phyloP scores from a whole-genome alignment of 2,329 filamentous ascomycete genomes.

The Endocalyx cinctus region DNA sequence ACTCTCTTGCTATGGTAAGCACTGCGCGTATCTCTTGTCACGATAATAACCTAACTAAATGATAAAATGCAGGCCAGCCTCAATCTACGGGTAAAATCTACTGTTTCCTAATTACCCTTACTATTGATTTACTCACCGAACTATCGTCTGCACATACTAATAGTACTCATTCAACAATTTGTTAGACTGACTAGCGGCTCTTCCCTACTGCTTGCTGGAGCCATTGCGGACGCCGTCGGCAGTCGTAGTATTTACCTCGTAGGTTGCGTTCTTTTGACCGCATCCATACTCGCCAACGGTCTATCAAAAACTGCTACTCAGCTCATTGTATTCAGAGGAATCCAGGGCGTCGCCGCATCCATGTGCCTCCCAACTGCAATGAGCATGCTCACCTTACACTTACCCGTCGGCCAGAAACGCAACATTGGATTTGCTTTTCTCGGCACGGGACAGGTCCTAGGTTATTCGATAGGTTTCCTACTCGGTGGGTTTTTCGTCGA shows the following conservation, averaged over 20 bases:
- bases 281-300: constrained; percentile 10
- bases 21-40: too few relatives aligned
- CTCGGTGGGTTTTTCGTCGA: constrained; percentile 35
- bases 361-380: constrained; percentile 17
- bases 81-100: too few relatives aligned
- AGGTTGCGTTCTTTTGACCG: constrained; percentile 9
- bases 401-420: constrained; percentile 11
- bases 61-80: too few relatives aligned
- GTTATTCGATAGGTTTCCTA: constrained; percentile 35
- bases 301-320: constrained; percentile 9
- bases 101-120: too few relatives aligned
- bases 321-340: constrained; percentile 13
- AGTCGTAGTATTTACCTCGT: constrained; percentile 6
- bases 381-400: constrained; percentile 8
- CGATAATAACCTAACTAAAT: too few relatives aligned
- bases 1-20: constrained; percentile 24
- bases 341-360: constrained; percentile 12
- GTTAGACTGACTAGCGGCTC: too few relatives aligned
- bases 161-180: too few relatives aligned
- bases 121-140: constrained; percentile 11
- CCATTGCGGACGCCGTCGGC: constrained; percentile 16
- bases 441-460: constrained; percentile 33
- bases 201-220: too few relatives aligned
- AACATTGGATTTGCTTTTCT: constrained; percentile 25
- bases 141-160: constrained; percentile 11